phyloP scores from a whole-genome alignment of 495 filamentous ascomycete genomes.

The Hypoxylon perforatum region DNA sequence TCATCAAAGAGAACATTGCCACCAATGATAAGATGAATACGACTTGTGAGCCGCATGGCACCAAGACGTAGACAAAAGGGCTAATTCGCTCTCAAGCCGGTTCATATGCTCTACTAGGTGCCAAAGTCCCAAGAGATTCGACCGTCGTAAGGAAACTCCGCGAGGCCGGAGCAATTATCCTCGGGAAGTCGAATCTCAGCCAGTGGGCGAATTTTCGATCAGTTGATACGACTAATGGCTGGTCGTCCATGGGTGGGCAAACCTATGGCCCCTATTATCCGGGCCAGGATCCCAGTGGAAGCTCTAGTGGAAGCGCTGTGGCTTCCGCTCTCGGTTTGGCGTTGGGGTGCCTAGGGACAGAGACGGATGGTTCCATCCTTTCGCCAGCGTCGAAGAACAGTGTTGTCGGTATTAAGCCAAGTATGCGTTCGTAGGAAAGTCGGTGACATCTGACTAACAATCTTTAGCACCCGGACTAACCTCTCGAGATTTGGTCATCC shows the following conservation, averaged over 20 bases:
- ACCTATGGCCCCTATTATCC: conserved; percentile 55
- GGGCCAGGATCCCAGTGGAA: conserved; percentile 49
- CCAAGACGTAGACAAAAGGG: background rate
- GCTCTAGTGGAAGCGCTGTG: conserved; percentile 49
- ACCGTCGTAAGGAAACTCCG: conserved; percentile 57
- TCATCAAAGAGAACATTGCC: conserved; percentile 53
- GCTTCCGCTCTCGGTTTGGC: conserved; percentile 50
- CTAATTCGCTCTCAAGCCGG: conserved; percentile 54
- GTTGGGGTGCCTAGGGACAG: conserved; percentile 48
- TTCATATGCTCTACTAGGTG: conserved; percentile 65
- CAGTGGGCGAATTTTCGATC: conserved; percentile 55
- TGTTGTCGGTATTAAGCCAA: conserved; percentile 53
- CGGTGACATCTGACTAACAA: background rate
- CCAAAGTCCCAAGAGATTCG: conserved; percentile 55
- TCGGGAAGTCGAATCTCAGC: conserved; percentile 53
- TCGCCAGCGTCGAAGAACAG: conserved; percentile 50
- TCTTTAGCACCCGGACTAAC: conserved; percentile 47
- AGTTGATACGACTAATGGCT: conserved; percentile 53
- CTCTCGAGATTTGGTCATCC: conserved; percentile 50
- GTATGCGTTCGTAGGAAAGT: background rate
- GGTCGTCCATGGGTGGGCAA: conserved; percentile 59
- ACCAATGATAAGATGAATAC: conserved; percentile 40
- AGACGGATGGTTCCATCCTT: conserved; percentile 51
- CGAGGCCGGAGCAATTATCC: conserved; percentile 56
- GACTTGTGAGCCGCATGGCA: conserved; percentile 3